These are phyloP conservation scores for Nyssa sinensis DNA, from an alignment of 148 eudicot species.

Conservation along the genomic window DNA sequence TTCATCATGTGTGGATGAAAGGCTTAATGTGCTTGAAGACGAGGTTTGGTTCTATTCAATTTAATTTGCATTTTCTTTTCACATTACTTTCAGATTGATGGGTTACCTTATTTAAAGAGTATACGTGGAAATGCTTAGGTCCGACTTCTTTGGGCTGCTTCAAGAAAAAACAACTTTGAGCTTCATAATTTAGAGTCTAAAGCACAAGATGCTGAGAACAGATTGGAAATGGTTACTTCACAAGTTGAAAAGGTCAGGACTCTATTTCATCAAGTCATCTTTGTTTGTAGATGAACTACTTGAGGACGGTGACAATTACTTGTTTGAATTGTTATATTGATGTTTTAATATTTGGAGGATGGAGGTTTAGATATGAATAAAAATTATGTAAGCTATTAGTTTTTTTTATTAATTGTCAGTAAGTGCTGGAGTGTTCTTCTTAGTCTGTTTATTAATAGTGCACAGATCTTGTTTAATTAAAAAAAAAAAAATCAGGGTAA, in stretches of 20 bases:
- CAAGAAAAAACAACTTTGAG: slow-evolving; percentile 62
- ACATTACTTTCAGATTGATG: slow-evolving; percentile 20
- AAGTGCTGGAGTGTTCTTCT: not conserved
- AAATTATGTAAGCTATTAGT: not conserved
- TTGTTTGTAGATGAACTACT: not conserved
- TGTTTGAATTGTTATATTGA: not conserved
- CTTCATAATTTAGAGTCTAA: slow-evolving; percentile 45
- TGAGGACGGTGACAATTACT: not conserved
- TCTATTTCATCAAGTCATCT: not conserved
- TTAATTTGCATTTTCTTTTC: slow-evolving; percentile 5
- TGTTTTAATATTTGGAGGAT: not conserved
- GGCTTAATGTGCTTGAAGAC: slow-evolving; percentile 49
- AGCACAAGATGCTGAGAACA: slow-evolving; percentile 56
- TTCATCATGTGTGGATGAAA: slow-evolving; percentile 33
- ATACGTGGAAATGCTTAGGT: slow-evolving; percentile 44
- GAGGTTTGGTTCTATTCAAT: slow-evolving; percentile 45
- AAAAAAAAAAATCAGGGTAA: not conserved
- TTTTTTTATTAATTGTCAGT: not conserved
- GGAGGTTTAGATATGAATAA: not conserved
- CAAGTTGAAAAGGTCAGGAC: slow-evolving; percentile 53
- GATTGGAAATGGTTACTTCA: slow-evolving; percentile 43
- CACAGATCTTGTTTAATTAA: not conserved
- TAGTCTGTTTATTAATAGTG: not conserved
- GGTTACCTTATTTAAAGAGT: slow-evolving; percentile 18
- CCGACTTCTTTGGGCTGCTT: slow-evolving; percentile 52